A percentile compares a stretch with the other conserved stretches of the same genome.
Conservation (phyloP, 768 basidiomycete genomes). For the Rhodotorula kratochvilovae region DNA sequence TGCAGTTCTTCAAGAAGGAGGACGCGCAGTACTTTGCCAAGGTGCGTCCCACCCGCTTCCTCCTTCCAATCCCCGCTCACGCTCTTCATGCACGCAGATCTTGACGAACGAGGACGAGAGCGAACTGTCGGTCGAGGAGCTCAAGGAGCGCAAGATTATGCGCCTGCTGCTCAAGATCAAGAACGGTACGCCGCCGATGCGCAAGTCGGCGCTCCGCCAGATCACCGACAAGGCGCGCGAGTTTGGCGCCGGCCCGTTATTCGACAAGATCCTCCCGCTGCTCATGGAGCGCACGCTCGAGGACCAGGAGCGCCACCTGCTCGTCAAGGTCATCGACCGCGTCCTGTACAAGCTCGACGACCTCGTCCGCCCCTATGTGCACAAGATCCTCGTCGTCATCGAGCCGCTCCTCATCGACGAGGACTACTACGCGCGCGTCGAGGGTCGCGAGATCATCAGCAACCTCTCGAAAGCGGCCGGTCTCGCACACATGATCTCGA, state of each 20-base stretch:
- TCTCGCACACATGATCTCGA: slow-evolving; percentile 99
- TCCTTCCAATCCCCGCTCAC: not conserved
- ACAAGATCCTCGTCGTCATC: no score
- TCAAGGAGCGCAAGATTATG: slow-evolving; percentile 99
- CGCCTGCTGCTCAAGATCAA: slow-evolving; percentile 95
- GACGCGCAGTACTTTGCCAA: slow-evolving; percentile 98
- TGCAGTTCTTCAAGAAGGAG: slow-evolving; percentile 97
- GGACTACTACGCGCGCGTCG: slow-evolving; percentile 60
- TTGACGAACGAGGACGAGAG: slow-evolving; percentile 63
- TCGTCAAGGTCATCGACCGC: no score
- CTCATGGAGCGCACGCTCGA: slow-evolving; percentile 97
- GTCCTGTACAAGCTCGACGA: no score
- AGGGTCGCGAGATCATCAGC: slow-evolving; percentile 98
- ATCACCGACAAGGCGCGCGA: slow-evolving; percentile 99
- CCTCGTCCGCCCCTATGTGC: no score
- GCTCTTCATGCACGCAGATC: slow-evolving; percentile 28
- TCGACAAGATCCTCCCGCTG: slow-evolving; percentile 95
- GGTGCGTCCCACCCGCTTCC: slow-evolving; percentile 51
- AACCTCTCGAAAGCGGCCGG: slow-evolving; percentile 98
- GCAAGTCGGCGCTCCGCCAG: slow-evolving; percentile 93
- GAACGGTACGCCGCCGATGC: slow-evolving; percentile 96
- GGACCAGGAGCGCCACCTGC: no score
- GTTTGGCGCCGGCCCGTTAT: slow-evolving; percentile 94
- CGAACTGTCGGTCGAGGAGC: slow-evolving; percentile 85
- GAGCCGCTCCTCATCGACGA: slow-evolving; percentile 97